Conservation (phyloP, 2,329 filamentous ascomycete genomes). For the Helminthosporium solani region DNA sequence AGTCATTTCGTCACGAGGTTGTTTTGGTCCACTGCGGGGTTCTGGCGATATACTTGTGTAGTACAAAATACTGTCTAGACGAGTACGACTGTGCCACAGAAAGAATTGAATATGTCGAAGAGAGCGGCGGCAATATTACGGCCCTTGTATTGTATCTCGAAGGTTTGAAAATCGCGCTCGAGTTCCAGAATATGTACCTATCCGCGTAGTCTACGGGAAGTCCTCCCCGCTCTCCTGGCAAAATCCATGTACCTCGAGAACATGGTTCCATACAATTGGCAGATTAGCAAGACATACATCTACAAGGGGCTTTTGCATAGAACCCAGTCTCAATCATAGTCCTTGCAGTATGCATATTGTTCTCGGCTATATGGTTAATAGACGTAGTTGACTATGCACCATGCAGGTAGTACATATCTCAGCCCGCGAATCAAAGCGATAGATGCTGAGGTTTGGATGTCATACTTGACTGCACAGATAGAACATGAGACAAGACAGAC, state of each 20-base stretch:
- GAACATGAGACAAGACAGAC: no score
- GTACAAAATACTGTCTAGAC: background rate
- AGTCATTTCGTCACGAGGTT: slow-evolving; percentile 23
- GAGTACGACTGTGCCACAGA: background rate
- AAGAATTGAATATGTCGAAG: background rate
- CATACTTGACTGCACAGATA: no score
- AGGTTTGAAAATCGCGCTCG: background rate
- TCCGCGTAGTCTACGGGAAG: background rate
- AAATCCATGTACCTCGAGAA: background rate
- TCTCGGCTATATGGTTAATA: background rate
- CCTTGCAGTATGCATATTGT: background rate
- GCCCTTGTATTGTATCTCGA: slow-evolving; percentile 7
- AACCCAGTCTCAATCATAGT: background rate
- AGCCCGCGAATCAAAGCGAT: background rate
- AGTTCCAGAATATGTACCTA: background rate
- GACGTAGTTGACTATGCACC: background rate
- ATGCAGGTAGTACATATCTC: background rate
- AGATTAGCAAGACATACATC: background rate
- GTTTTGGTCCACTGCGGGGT: background rate
- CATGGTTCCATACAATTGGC: no score
- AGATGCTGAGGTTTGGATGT: no score
- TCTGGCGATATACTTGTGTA: slow-evolving; percentile 3
- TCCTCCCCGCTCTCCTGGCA: background rate
- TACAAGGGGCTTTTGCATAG: background rate
- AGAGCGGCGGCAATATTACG: slow-evolving; percentile 13